phyloP scores from a whole-genome alignment of 371 early-diverging fungal genomes.

The Encephalitozoon romaleae region DNA sequence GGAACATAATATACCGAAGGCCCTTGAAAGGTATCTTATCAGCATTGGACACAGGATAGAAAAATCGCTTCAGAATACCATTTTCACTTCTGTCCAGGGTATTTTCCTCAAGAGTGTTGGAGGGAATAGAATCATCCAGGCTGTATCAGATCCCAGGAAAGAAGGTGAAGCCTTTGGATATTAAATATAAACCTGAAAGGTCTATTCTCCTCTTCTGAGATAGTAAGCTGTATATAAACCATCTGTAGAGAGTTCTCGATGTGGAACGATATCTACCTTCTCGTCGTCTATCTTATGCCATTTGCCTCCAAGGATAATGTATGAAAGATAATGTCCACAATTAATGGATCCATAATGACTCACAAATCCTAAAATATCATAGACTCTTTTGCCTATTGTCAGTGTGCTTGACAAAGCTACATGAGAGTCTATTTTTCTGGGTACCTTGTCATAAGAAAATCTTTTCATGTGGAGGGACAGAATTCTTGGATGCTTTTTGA shows the following conservation, averaged over 20 bases:
- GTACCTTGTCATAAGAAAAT: slow-evolving; percentile 16
- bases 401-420: slow-evolving; percentile 21
- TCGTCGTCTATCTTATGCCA: slow-evolving; percentile 50
- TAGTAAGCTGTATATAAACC: background rate
- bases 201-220: background rate
- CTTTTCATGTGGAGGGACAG: slow-evolving; percentile 44
- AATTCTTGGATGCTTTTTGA: slow-evolving; percentile 18
- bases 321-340: slow-evolving; percentile 48
- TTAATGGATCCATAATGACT: slow-evolving; percentile 41
- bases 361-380: slow-evolving; percentile 25
- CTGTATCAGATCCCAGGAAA: slow-evolving; percentile 51
- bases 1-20: slow-evolving; percentile 34
- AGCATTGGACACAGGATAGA: slow-evolving; percentile 36
- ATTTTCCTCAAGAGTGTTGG: slow-evolving; percentile 32
- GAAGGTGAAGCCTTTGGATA: slow-evolving; percentile 35
- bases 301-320: slow-evolving; percentile 16
- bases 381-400: background rate
- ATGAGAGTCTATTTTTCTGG: slow-evolving; percentile 28
- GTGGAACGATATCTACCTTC: background rate
- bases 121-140: slow-evolving; percentile 22
- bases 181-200: slow-evolving; percentile 2
- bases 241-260: background rate
- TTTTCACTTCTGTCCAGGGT: slow-evolving; percentile 54
- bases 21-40: slow-evolving; percentile 26
- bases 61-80: slow-evolving; percentile 31